A percentile compares a stretch with the other conserved stretches of the same genome.
phyloP scores from a whole-genome alignment of 2,329 filamentous ascomycete genomes.

The Aplosporella prunicola region DNA sequence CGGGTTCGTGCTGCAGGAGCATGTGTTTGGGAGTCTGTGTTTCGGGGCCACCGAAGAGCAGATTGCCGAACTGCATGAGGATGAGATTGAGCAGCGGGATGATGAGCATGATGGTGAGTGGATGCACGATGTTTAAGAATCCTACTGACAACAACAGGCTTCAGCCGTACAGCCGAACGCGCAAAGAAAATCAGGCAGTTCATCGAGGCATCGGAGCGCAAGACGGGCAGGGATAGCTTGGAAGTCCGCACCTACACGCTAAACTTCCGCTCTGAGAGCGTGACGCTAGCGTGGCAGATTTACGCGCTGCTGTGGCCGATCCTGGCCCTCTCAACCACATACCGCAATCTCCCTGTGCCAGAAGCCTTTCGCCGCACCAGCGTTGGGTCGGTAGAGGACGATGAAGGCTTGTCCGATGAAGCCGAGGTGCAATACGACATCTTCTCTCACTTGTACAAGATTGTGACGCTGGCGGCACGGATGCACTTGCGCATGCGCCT shows the following conservation, averaged over 20 bases:
- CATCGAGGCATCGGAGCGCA: not conserved
- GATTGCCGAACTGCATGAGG: not conserved
- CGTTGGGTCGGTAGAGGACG: not conserved
- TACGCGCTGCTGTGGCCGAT: not conserved
- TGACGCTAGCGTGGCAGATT: constrained; percentile 5
- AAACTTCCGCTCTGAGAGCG: not conserved
- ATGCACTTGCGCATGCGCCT: constrained; percentile 4
- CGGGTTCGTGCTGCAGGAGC: constrained; percentile 5
- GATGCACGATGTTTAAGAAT: not conserved
- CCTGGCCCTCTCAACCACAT: not conserved
- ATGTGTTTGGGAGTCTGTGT: constrained; percentile 7
- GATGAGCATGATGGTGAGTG: constrained; percentile 5
- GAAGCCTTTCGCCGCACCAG: too few species aligned
- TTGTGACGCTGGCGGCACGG: not conserved
- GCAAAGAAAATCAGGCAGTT: not conserved
- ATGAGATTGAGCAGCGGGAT: not conserved
- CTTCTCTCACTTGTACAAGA: not conserved
- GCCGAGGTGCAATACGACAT: not conserved
- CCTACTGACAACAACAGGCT: constrained; percentile 2
- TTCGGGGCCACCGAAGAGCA: not conserved
- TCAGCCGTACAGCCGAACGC: not conserved
- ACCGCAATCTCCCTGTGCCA: not conserved
- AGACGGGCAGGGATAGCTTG: not conserved
- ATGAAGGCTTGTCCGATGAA: not conserved
- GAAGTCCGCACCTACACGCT: not conserved